These are phyloP conservation scores for Nyssa sinensis DNA, from an alignment of 148 eudicot species.

Conservation along the genomic window DNA sequence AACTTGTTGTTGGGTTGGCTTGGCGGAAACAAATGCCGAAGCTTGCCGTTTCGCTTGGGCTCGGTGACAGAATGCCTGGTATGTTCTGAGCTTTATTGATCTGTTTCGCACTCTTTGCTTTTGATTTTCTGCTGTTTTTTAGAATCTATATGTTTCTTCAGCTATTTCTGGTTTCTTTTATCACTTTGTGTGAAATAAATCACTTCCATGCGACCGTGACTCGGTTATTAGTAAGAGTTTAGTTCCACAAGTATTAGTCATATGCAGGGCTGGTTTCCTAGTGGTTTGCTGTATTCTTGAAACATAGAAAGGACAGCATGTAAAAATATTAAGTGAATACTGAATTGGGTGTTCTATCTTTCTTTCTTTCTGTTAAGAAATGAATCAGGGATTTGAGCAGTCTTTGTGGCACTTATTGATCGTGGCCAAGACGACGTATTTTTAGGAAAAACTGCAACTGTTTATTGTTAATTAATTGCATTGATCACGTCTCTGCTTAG, in stretches of 20 bases:
- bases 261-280: no score
- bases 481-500: neutral
- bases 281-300: no score
- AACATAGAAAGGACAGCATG: no score
- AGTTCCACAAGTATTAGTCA: neutral
- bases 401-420: neutral
- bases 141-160: neutral
- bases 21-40: constrained; percentile 99
- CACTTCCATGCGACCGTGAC: neutral
- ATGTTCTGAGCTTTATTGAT: constrained; percentile 11
- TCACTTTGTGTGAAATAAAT: neutral
- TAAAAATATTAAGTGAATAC: neutral
- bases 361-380: no score
- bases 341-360: neutral
- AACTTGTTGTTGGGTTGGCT: constrained; percentile 93
- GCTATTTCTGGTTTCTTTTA: neutral
- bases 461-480: neutral
- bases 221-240: neutral
- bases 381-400: no score
- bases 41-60: constrained; percentile 90
- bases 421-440: neutral
- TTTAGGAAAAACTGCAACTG: no score
- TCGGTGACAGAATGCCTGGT: constrained; percentile 95
- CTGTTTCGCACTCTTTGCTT: neutral
- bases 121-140: neutral